Percentiles rank a stretch among this genome's conserved stretches.
These are phyloP conservation scores for Pythium myriotylum DNA, from an alignment of 352 stramenopile species.

Conservation along the genomic window DNA sequence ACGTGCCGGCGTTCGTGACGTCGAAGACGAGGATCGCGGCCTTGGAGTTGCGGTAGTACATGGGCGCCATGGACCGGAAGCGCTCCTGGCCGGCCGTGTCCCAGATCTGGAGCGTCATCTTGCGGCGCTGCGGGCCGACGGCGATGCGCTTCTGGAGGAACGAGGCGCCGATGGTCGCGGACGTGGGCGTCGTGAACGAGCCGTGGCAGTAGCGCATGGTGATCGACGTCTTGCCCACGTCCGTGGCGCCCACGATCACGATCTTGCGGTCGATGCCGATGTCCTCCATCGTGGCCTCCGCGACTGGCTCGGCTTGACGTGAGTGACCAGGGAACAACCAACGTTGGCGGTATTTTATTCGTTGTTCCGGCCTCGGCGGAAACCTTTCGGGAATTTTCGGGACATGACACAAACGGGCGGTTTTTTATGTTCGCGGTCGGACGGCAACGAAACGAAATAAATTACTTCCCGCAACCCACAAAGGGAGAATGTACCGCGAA, in stretches of 20 bases:
- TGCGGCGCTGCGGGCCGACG: slow-evolving; percentile 61
- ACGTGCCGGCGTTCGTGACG: slow-evolving; percentile 71
- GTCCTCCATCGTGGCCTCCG: slow-evolving; percentile 63
- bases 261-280: slow-evolving; percentile 87
- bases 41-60: slow-evolving; percentile 91
- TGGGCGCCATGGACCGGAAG: slow-evolving; percentile 88
- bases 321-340: neutral
- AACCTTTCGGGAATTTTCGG: no score
- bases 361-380: no score
- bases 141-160: slow-evolving; percentile 88
- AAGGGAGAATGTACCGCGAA: no score
- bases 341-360: neutral
- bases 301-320: slow-evolving; percentile 3
- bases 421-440: no score
- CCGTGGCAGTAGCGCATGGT: slow-evolving; percentile 89
- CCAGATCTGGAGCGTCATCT: slow-evolving; percentile 90
- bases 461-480: no score
- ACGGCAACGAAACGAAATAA: no score
- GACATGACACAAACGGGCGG: no score
- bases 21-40: slow-evolving; percentile 89
- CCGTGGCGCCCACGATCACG: slow-evolving; percentile 88
- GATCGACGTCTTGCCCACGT: slow-evolving; percentile 90
- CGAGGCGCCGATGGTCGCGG: slow-evolving; percentile 83
- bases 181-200: slow-evolving; percentile 83
- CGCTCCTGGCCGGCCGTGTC: slow-evolving; percentile 79